Percentiles rank a stretch among this genome's conserved stretches.
Conservation (phyloP, 1,139 yeast genomes). For the Yamadazyma aaseri region DNA sequence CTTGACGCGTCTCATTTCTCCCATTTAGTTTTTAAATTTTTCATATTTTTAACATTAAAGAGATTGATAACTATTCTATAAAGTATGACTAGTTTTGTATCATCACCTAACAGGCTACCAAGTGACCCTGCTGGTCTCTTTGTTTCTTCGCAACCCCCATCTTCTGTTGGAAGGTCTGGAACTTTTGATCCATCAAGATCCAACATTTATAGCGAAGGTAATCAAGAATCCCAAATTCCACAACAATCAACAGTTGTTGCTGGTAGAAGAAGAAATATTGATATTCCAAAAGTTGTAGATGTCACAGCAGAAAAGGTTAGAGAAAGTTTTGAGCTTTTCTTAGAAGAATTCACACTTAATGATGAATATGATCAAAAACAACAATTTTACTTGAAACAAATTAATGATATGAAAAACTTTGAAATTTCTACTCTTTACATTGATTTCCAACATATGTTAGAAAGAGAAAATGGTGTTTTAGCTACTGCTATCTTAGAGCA, state of each 20-base stretch:
- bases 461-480: slow-evolving; percentile 80
- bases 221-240: slow-evolving; percentile 15
- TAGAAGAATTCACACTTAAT: slow-evolving; percentile 53
- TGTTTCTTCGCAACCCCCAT: slow-evolving; percentile 45
- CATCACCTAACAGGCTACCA: slow-evolving; percentile 47
- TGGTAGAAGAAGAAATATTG: slow-evolving; percentile 52
- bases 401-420: slow-evolving; percentile 74
- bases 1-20: slow-evolving; percentile 16
- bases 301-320: slow-evolving; percentile 92
- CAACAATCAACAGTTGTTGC: slow-evolving; percentile 22
- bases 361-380: slow-evolving; percentile 42
- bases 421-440: slow-evolving; percentile 80
- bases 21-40: not conserved
- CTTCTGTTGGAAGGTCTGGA: slow-evolving; percentile 41
- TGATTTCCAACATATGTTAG: slow-evolving; percentile 76
- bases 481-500: slow-evolving; percentile 90
- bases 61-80: too few species aligned
- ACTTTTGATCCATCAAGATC: slow-evolving; percentile 27
- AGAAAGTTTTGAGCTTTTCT: slow-evolving; percentile 83
- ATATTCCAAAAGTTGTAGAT: slow-evolving; percentile 85
- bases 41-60: not conserved
- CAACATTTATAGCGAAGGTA: slow-evolving; percentile 20
- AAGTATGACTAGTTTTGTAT: slow-evolving; percentile 43
- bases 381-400: slow-evolving; percentile 70
- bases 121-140: slow-evolving; percentile 47